Evolutionary conservation across 495 filamentous ascomycete genomes (phyloP).

Genomic region (Parmelia sp.): DNA sequence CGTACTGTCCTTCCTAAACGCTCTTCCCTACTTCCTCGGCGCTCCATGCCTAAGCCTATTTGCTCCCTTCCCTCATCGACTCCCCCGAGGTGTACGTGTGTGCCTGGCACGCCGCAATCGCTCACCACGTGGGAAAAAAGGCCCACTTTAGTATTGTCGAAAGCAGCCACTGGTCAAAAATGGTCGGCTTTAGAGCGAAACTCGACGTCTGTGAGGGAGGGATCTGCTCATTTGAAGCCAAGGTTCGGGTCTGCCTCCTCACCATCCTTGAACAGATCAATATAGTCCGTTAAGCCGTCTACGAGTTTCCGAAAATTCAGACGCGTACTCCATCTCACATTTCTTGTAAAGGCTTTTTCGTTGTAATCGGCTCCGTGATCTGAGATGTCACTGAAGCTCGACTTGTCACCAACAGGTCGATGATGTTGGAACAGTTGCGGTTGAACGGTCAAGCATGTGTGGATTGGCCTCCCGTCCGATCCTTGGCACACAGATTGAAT

Average conservation of each 20-base stretch:
- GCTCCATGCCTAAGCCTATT: not conserved
- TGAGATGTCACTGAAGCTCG: conserved; percentile 1
- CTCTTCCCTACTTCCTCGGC: not conserved
- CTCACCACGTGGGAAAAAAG: not conserved
- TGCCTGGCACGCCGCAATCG: not conserved
- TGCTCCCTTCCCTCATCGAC: not conserved
- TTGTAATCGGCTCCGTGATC: conserved; percentile 1
- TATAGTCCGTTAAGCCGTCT: not conserved
- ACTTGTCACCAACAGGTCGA: not conserved
- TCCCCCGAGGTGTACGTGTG: not conserved
- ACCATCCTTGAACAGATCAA: conserved; percentile 1
- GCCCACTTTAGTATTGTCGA: not conserved
- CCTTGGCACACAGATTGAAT: not conserved
- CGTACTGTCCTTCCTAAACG: too few species aligned
- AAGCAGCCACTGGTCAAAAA: not conserved
- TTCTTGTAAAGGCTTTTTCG: not conserved
- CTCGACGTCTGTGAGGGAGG: not conserved
- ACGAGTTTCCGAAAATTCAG: not conserved
- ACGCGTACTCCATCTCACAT: not conserved
- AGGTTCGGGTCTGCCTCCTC: not conserved
- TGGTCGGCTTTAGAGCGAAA: not conserved
- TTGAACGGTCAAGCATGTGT: conserved; percentile 2
- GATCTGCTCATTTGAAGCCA: not conserved
- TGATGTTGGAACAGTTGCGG: conserved; percentile 4
- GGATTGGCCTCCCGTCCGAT: not conserved